Base-by-base conservation (phyloP, 2,329 filamentous ascomycete genomes). In the Stromatinia cepivora region DNA sequence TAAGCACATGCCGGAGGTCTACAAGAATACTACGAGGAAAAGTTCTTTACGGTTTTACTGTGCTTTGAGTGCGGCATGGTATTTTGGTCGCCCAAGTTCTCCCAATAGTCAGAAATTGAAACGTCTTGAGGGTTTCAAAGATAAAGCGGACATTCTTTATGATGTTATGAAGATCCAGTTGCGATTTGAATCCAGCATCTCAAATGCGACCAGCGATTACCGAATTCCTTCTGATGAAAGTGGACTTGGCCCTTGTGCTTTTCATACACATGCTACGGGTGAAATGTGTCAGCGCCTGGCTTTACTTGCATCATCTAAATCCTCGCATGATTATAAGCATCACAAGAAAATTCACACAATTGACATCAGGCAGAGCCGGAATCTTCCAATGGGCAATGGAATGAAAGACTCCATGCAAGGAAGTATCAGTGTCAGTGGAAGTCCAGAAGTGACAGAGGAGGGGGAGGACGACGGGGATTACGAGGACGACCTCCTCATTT, bases 121-220 rank as follows among this genome's bases (percentile, higher is more conserved):
- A n/a, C n/a, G 28, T 4, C 45, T 68, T 25, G 57, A 63, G 10
- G 34, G 17, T 9, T 54, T 53, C 50, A 53, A 50, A 34, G 66
- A 68, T 25, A 45, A 42, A 22, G 66, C 66, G 4, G 66, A 68
- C 2, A 63, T 68, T 34, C 50, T 68, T n/a, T 68, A 50, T 17
- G 66, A 63, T 45, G n/a, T 68, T 22, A 17, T 63, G 34, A 68
- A 63, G 50, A 42, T 17, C 9, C 46, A 48, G 7, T 53, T 63
- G 48, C 63, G 25, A 20, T 68, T 54, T 25, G 57, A 68, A 54
- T 25, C 57, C 5, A 45, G 31, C 5, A 68, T 68, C 3, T 42
- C 57, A 5, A 34, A 63, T 42, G 17, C 42, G 34, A 50, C 20
- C 3, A 57, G 39, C 31, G 61, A 69, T 52, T 69, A 69, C 20